Conservation (phyloP, 768 basidiomycete species). For the Boletus speciosus region DNA sequence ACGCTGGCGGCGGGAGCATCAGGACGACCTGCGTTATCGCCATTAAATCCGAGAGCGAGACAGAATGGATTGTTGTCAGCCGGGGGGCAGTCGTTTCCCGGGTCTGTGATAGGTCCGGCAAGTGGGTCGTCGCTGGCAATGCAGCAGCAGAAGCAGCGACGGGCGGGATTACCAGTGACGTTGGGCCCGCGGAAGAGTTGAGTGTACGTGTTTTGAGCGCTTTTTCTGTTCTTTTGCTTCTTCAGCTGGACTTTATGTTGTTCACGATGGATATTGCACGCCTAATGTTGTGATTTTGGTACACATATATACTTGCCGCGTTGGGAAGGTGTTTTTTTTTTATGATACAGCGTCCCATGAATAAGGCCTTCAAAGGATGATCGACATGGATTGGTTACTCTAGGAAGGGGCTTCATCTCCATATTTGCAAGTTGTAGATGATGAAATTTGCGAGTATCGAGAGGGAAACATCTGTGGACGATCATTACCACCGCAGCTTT, state of each 20-base stretch:
- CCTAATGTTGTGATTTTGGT: neutral
- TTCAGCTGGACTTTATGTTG: neutral
- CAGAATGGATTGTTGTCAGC: constrained; percentile 42
- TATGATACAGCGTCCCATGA: too few relatives aligned
- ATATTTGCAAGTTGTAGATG: neutral
- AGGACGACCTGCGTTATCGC: constrained; percentile 52
- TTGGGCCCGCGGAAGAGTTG: constrained; percentile 34
- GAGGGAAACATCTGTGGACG: neutral
- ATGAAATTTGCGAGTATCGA: neutral
- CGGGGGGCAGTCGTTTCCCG: constrained; percentile 30
- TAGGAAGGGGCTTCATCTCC: neutral
- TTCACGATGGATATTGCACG: neutral
- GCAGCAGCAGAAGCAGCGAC: constrained; percentile 39
- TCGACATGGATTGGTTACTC: neutral
- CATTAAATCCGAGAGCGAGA: constrained; percentile 69
- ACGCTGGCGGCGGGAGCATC: constrained; percentile 23
- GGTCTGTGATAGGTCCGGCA: constrained; percentile 9
- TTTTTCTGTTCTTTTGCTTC: neutral
- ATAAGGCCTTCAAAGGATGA: neutral
- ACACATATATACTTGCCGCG: neutral
- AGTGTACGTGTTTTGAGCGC: neutral
- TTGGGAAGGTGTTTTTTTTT: neutral
- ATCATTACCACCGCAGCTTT: neutral
- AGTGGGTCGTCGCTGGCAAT: constrained; percentile 22
- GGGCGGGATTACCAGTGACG: constrained; percentile 36